phyloP scores from a whole-genome alignment of 148 eudicot genomes.

The Dysphania ambrosioides region DNA sequence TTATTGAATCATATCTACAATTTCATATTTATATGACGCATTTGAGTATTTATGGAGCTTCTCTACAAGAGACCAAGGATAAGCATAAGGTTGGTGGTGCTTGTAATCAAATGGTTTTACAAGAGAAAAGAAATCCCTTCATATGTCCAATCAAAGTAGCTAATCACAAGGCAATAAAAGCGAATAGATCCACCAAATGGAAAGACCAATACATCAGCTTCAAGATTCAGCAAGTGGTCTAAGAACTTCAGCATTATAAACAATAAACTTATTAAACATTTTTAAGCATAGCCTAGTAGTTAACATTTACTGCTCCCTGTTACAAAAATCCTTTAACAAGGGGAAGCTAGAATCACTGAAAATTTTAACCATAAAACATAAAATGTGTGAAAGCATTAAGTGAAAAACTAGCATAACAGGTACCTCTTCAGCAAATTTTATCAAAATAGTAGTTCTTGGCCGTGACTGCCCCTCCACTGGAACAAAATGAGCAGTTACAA shows the following conservation, averaged over 20 bases:
- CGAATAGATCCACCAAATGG: too few relatives aligned
- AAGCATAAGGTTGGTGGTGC: neutral
- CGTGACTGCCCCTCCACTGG: conserved; percentile 96
- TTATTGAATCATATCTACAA: neutral
- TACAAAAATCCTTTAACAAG: neutral
- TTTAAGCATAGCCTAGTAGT: neutral
- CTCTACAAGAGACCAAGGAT: neutral
- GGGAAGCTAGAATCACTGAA: neutral
- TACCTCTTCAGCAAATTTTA: conserved; percentile 99
- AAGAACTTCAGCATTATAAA: neutral
- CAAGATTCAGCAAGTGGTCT: neutral
- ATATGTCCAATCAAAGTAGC: neutral
- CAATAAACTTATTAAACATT: neutral
- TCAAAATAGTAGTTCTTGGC: conserved; percentile 92
- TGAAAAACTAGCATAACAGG: neutral
- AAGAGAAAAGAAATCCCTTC: neutral
- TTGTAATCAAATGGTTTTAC: neutral
- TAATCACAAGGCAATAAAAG: too few relatives aligned
- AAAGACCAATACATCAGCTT: too few relatives aligned
- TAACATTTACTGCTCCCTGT: neutral
- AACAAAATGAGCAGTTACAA: conserved; percentile 97
- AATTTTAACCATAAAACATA: neutral
- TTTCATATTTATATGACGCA: neutral
- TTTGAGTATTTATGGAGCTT: neutral
- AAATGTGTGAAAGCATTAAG: neutral